A percentile compares a stretch with the other conserved stretches of the same genome.
Conservation (phyloP, 176 grass and related monocot species). For the Hordeum marinum region DNA sequence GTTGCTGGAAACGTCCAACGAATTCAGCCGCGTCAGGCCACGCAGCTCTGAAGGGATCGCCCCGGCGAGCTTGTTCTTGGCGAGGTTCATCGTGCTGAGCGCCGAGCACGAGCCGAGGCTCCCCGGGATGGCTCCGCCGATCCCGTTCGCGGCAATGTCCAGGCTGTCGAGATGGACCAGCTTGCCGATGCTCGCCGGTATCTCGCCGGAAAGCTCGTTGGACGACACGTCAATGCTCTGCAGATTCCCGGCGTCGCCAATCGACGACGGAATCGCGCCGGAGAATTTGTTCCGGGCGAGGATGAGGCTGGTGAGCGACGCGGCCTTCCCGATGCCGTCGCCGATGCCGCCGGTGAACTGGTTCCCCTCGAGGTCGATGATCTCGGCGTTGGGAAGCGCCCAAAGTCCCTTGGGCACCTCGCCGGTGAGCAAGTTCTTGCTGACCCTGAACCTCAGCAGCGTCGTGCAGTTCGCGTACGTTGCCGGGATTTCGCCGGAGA, state of each 20-base stretch:
- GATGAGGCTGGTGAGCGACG: conserved; percentile 25
- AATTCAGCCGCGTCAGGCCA: conserved; percentile 48
- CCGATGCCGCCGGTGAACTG: conserved; percentile 50
- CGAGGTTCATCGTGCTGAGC: conserved; percentile 45
- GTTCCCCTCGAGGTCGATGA: conserved; percentile 61
- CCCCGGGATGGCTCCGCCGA: conserved; percentile 55
- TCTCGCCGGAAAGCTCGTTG: conserved; percentile 62
- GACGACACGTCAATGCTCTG: conserved; percentile 40
- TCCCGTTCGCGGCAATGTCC: conserved; percentile 26
- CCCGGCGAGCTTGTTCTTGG: conserved; percentile 55
- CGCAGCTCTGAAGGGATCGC: conserved; percentile 55
- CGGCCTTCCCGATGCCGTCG: conserved; percentile 36
- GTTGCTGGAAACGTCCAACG: conserved; percentile 54
- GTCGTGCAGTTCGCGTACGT: conserved; percentile 59
- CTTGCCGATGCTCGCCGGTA: conserved; percentile 50
- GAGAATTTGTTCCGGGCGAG: conserved; percentile 53
- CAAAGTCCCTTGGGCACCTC: conserved; percentile 69
- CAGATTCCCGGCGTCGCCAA: conserved; percentile 32
- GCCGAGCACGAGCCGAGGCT: conserved; percentile 54
- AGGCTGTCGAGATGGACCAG: conserved; percentile 39
- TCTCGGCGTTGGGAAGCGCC: conserved; percentile 48
- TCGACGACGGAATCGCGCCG: conserved; percentile 50
- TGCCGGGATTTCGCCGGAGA: conserved; percentile 63
- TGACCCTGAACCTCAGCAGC: conserved; percentile 56
- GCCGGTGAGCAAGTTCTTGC: conserved; percentile 64